A percentile compares a stretch with the other conserved stretches of the same genome.
Evolutionary conservation across 805 yeast genomes (phyloP).

Genomic region (Starmerella sp.): DNA sequence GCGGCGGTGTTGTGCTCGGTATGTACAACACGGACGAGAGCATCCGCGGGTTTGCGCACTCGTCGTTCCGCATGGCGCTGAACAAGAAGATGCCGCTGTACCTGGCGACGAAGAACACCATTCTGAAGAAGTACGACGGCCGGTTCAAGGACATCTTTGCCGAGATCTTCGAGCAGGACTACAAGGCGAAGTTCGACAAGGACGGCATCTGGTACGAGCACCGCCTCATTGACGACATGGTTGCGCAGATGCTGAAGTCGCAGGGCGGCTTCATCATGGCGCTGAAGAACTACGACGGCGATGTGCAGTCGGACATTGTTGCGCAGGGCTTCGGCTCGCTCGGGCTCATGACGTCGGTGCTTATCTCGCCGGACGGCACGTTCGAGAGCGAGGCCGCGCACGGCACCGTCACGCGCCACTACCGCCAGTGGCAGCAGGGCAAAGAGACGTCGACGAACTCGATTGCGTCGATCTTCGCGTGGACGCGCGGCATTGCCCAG

Average conservation of each 20-base stretch:
- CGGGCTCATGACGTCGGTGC: slow-evolving; percentile 95
- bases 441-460: slow-evolving; percentile 96
- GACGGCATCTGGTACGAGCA: slow-evolving; percentile 93
- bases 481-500: slow-evolving; percentile 89
- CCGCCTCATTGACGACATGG: slow-evolving; percentile 95
- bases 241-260: slow-evolving; percentile 95
- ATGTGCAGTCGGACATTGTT: slow-evolving; percentile 90
- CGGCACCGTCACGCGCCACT: slow-evolving; percentile 96
- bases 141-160: slow-evolving; percentile 90
- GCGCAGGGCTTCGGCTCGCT: slow-evolving; percentile 97
- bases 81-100: slow-evolving; percentile 67
- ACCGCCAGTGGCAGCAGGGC: slow-evolving; percentile 90
- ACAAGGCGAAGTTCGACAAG: slow-evolving; percentile 59
- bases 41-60: slow-evolving; percentile 80
- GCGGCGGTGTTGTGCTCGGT: slow-evolving; percentile 72
- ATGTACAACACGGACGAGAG: slow-evolving; percentile 96
- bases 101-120: slow-evolving; percentile 89
- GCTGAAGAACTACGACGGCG: slow-evolving; percentile 96
- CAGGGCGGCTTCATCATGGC: slow-evolving; percentile 93
- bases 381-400: slow-evolving; percentile 98
- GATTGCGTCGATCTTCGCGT: slow-evolving; percentile 92
- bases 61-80: slow-evolving; percentile 81
- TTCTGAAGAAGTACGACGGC: slow-evolving; percentile 88
- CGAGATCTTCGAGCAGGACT: slow-evolving; percentile 57
- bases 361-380: slow-evolving; percentile 92